Evolutionary conservation across 2,329 filamentous ascomycete genomes (phyloP).

Genomic region (Tolypocladium nubicola): DNA sequence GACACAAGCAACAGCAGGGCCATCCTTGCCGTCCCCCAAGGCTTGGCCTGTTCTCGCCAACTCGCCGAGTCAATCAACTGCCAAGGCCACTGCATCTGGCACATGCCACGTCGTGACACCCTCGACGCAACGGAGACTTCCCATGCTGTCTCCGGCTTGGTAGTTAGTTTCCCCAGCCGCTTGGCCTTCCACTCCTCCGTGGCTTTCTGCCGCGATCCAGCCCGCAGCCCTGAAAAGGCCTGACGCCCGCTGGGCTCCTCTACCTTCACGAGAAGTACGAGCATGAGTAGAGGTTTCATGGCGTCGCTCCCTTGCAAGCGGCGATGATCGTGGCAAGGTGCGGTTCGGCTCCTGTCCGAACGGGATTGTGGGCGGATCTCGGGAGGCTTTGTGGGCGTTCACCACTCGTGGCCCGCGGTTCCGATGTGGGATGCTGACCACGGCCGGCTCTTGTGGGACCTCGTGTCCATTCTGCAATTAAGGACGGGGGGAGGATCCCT

Average conservation of each 20-base stretch:
- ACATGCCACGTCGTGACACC: neutral
- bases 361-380: neutral
- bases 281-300: too few relatives aligned
- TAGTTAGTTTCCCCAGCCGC: neutral
- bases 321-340: neutral
- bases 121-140: too few relatives aligned
- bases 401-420: neutral
- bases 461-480: neutral
- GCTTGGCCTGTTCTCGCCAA: too few relatives aligned
- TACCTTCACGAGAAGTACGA: neutral
- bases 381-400: neutral
- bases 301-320: neutral
- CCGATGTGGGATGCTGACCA: neutral
- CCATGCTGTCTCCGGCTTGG: neutral
- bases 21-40: neutral
- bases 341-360: neutral
- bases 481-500: too few relatives aligned
- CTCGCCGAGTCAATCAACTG: neutral
- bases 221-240: neutral
- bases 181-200: neutral
- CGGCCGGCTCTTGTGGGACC: neutral
- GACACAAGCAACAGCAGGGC: neutral
- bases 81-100: neutral
- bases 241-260: neutral
- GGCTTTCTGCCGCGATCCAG: neutral